Conservation (phyloP, 768 basidiomycete genomes). For the Leccinum variicolor region DNA sequence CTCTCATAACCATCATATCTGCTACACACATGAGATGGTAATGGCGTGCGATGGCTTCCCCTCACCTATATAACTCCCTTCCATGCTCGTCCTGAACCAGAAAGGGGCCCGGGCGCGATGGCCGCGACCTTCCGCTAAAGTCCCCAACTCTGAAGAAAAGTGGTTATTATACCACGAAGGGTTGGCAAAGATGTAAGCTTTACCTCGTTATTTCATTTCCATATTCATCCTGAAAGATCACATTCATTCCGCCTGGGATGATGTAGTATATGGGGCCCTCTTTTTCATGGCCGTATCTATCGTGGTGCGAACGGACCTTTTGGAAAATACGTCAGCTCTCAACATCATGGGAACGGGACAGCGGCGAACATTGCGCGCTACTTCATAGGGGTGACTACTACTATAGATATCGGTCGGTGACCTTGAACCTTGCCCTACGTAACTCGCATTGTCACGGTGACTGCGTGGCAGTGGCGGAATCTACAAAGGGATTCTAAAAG, state of each 20-base stretch:
- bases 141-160: constrained; percentile 46
- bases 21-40: constrained; percentile 1
- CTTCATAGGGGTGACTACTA: constrained; percentile 17
- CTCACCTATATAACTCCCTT: constrained; percentile 54
- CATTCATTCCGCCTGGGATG: constrained; percentile 60
- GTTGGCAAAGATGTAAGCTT: neutral
- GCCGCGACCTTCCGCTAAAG: constrained; percentile 33
- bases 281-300: constrained; percentile 22
- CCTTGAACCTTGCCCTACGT: constrained; percentile 13
- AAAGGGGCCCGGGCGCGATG: constrained; percentile 39
- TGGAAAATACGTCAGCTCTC: constrained; percentile 8
- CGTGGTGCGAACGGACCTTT: constrained; percentile 26
- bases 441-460: constrained; percentile 11
- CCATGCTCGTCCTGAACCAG: constrained; percentile 61
- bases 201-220: constrained; percentile 66
- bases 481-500: constrained; percentile 8
- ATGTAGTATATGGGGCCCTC: constrained; percentile 50
- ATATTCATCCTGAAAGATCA: constrained; percentile 64
- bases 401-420: constrained; percentile 32
- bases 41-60: neutral
- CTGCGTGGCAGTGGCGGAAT: constrained; percentile 30
- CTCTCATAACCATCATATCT: constrained; percentile 28
- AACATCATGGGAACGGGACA: neutral
- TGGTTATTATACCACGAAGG: neutral
- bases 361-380: constrained; percentile 13